Percentiles rank a stretch among this genome's conserved stretches.
Conservation (phyloP, 2,329 filamentous ascomycete genomes). For the Sordariomycetes sp. region DNA sequence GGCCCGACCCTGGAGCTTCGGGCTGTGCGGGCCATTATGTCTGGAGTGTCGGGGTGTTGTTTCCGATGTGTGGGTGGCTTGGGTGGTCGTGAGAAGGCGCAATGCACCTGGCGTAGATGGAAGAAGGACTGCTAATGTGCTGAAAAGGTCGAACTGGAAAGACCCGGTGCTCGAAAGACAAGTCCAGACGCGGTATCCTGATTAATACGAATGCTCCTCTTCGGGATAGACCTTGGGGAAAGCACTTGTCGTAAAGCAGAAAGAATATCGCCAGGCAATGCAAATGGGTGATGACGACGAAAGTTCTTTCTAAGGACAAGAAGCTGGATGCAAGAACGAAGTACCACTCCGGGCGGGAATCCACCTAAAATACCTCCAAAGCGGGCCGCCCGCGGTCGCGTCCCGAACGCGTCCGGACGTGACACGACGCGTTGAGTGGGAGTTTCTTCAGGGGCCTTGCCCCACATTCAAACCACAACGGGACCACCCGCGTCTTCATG, state of each 20-base stretch:
- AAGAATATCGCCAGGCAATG: neutral
- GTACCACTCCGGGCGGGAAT: neutral
- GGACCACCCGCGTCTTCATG: neutral
- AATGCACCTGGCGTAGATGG: neutral
- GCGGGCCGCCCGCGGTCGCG: neutral
- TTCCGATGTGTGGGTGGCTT: neutral
- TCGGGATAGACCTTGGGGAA: neutral
- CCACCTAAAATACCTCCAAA: neutral
- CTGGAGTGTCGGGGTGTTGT: neutral
- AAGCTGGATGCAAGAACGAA: neutral
- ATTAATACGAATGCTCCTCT: neutral
- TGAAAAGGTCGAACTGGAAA: neutral
- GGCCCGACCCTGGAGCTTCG: slow-evolving; percentile 10
- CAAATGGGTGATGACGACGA: neutral
- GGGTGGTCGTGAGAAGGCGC: neutral
- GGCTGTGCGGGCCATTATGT: slow-evolving; percentile 15
- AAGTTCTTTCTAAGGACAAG: neutral
- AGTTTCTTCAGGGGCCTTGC: neutral
- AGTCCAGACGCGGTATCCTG: neutral
- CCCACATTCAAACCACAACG: neutral
- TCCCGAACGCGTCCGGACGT: neutral
- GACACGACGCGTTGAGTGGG: slow-evolving; percentile 1
- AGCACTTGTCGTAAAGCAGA: neutral
- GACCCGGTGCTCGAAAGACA: neutral
- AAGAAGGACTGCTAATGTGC: neutral